Conservation (phyloP, 2,329 filamentous ascomycete genomes). For the Diaporthe sp. region DNA sequence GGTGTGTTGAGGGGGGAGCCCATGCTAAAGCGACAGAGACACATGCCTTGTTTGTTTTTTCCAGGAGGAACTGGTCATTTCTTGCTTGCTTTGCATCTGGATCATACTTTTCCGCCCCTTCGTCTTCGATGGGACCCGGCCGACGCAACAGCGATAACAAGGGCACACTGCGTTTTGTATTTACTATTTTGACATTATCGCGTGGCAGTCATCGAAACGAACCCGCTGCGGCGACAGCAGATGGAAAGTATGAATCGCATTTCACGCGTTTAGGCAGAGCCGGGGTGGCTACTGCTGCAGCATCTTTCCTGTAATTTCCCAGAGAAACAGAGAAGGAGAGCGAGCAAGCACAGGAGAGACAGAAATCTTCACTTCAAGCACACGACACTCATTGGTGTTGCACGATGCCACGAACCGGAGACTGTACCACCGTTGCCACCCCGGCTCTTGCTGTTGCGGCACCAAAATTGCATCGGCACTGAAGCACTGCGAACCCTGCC, state of each 20-base stretch:
- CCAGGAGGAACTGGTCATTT: not conserved
- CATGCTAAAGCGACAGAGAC: not conserved
- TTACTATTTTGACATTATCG: not conserved
- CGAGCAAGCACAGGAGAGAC: not conserved
- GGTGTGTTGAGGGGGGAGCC: too few species aligned
- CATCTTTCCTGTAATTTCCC: not conserved
- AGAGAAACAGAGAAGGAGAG: not conserved
- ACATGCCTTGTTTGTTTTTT: not conserved
- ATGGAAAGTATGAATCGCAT: not conserved
- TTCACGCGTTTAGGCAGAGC: not conserved
- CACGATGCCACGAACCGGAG: not conserved
- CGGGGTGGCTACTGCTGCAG: not conserved
- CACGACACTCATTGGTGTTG: not conserved
- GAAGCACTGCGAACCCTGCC: too few species aligned
- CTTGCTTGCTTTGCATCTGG: not conserved
- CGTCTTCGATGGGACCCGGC: not conserved
- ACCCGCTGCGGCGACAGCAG: not conserved
- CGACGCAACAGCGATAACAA: constrained; percentile 16
- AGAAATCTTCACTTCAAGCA: constrained; percentile 3
- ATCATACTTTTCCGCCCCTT: not conserved
- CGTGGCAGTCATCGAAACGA: not conserved
- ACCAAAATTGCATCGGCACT: not conserved
- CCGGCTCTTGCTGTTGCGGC: not conserved
- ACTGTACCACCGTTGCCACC: not conserved
- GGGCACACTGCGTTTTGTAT: constrained; percentile 22